Evolutionary conservation across 805 yeast species (phyloP).

Genomic region (Wickerhamomyces sydowiorum): DNA sequence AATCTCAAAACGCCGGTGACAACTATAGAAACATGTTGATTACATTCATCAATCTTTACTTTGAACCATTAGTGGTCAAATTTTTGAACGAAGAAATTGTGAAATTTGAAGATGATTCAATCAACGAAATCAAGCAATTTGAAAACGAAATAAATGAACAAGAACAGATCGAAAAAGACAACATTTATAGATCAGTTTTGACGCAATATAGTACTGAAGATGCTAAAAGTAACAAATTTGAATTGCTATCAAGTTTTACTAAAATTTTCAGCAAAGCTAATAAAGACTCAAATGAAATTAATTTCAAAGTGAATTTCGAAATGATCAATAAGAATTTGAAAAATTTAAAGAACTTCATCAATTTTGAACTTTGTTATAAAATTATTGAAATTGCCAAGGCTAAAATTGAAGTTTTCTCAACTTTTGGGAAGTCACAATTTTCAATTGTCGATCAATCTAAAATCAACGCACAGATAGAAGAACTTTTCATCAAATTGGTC

Average conservation of each 20-base stretch:
- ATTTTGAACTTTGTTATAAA: conserved; percentile 72
- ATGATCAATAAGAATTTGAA: conserved; percentile 70
- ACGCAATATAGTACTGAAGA: conserved; percentile 33
- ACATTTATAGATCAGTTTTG: conserved; percentile 31
- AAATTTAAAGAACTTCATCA: conserved; percentile 69
- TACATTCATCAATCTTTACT: conserved; percentile 31
- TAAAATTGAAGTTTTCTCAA: conserved; percentile 53
- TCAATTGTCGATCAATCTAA: conserved; percentile 22
- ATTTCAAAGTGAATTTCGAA: conserved; percentile 75
- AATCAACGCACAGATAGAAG: conserved; percentile 39
- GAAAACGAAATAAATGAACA: conserved; percentile 21
- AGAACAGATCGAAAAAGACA: conserved; percentile 36
- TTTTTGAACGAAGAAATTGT: conserved; percentile 27
- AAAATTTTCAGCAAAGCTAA: conserved; percentile 47
- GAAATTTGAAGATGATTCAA: conserved; percentile 24
- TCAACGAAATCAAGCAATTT: conserved; percentile 21
- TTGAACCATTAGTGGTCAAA: conserved; percentile 28
- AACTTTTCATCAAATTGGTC: conserved; percentile 64
- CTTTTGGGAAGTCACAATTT: conserved; percentile 32
- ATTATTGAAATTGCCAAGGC: conserved; percentile 64
- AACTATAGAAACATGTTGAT: conserved; percentile 23
- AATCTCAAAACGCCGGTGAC: conserved; percentile 31
- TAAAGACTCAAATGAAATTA: conserved; percentile 31
- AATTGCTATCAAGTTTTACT: conserved; percentile 57
- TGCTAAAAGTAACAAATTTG: conserved; percentile 36